Evolutionary conservation across 2,329 filamentous ascomycete genomes (phyloP).

Genomic region (Magnaporthales sp.): DNA sequence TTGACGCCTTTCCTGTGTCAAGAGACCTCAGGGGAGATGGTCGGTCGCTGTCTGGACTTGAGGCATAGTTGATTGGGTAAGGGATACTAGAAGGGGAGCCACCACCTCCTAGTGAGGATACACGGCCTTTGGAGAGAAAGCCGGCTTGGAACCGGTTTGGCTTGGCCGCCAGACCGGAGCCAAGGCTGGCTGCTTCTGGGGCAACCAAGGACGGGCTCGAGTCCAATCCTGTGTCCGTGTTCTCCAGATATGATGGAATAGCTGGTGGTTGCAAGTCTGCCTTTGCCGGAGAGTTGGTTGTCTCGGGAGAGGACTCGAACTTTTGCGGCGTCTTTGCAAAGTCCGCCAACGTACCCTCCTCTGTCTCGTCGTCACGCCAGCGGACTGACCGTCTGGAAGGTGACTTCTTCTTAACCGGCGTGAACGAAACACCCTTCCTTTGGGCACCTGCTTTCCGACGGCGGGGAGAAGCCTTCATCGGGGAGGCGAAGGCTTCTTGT

Average conservation of each 20-base stretch:
- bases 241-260: slow-evolving; percentile 43
- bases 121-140: slow-evolving; percentile 58
- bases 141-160: slow-evolving; percentile 79
- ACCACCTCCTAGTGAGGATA: slow-evolving; percentile 24
- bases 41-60: slow-evolving; percentile 44
- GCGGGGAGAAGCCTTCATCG: slow-evolving; percentile 71
- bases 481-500: slow-evolving; percentile 44
- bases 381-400: slow-evolving; percentile 69
- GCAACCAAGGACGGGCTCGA: slow-evolving; percentile 51
- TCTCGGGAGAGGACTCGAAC: slow-evolving; percentile 17
- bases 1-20: slow-evolving; percentile 37
- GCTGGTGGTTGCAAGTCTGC: slow-evolving; percentile 21
- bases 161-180: slow-evolving; percentile 30
- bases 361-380: slow-evolving; percentile 82
- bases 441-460: slow-evolving; percentile 56
- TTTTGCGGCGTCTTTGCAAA: slow-evolving; percentile 86
- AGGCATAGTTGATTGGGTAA: slow-evolving; percentile 14
- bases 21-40: slow-evolving; percentile 37
- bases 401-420: slow-evolving; percentile 66
- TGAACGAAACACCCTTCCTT: slow-evolving; percentile 70
- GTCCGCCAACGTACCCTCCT: slow-evolving; percentile 78
- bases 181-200: slow-evolving; percentile 26
- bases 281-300: slow-evolving; percentile 36
- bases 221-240: slow-evolving; percentile 34
- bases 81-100: not conserved